phyloP scores from a whole-genome alignment of 2,329 filamentous ascomycete species.

The Helotiales sp. region DNA sequence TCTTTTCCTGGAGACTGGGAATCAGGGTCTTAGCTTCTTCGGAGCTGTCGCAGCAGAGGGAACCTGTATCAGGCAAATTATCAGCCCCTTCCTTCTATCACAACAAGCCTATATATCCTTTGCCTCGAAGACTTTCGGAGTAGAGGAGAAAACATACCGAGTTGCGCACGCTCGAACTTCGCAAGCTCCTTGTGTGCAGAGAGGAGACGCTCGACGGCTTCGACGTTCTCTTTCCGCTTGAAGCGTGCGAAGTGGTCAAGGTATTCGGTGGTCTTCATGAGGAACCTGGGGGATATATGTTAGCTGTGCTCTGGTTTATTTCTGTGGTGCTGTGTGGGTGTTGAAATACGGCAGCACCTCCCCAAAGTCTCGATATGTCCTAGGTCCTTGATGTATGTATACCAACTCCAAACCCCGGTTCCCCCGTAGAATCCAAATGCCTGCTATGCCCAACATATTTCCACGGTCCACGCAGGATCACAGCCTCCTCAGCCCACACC shows the following conservation, averaged over 20 bases:
- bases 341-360: background rate
- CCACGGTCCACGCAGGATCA: no score
- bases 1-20: slow-evolving; percentile 86
- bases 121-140: background rate
- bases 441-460: no score
- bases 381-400: no score
- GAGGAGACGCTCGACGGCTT: slow-evolving; percentile 88
- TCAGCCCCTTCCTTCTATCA: slow-evolving; percentile 5
- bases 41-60: slow-evolving; percentile 86
- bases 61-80: slow-evolving; percentile 66
- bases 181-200: slow-evolving; percentile 80
- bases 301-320: background rate
- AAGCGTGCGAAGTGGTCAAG: slow-evolving; percentile 94
- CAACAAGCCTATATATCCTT: background rate
- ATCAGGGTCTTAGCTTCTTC: slow-evolving; percentile 98
- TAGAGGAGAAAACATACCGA: slow-evolving; percentile 63
- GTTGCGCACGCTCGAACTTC: slow-evolving; percentile 90
- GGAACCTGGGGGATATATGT: slow-evolving; percentile 61
- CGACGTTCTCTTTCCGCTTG: slow-evolving; percentile 92
- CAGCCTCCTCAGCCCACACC: no score
- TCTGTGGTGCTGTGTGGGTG: no score
- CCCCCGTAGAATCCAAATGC: no score
- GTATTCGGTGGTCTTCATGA: slow-evolving; percentile 89
- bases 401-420: background rate
- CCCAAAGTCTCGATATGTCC: no score